A percentile compares a stretch with the other conserved stretches of the same genome.
Conservation (phyloP, 345 rosid genomes). For the Trapa bicornis region DNA sequence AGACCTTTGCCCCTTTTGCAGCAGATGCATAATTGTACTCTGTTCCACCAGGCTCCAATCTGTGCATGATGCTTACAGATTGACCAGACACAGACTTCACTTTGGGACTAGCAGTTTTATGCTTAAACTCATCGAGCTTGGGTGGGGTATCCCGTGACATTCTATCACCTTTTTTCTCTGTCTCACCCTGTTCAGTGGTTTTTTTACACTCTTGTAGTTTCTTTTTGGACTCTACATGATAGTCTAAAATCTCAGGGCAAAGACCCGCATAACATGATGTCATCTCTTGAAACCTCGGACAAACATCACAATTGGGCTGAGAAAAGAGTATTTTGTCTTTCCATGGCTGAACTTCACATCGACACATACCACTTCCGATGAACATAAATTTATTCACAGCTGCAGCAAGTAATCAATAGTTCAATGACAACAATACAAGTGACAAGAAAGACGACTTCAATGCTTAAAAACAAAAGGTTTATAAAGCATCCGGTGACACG, state of each 20-base stretch:
- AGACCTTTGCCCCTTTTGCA: conserved; percentile 41
- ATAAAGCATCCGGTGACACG: background rate
- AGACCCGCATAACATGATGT: background rate
- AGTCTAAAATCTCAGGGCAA: background rate
- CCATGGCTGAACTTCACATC: background rate
- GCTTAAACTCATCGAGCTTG: conserved; percentile 37
- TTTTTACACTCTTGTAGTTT: conserved; percentile 3
- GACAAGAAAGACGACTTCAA: background rate
- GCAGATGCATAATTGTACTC: conserved; percentile 49
- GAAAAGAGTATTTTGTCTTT: conserved; percentile 1
- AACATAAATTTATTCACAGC: background rate
- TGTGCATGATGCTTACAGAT: conserved; percentile 28
- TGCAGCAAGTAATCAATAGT: conserved; percentile 2
- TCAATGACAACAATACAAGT: background rate
- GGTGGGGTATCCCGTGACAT: conserved; percentile 23
- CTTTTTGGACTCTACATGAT: conserved; percentile 8
- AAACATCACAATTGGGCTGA: conserved; percentile 6
- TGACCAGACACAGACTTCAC: conserved; percentile 24
- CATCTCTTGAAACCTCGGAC: conserved; percentile 7
- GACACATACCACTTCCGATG: background rate
- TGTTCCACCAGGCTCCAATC: conserved; percentile 37
- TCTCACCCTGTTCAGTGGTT: conserved; percentile 9
- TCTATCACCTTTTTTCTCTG: conserved; percentile 9
- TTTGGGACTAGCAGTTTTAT: conserved; percentile 26
- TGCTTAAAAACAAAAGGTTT: background rate